phyloP scores from a whole-genome alignment of 2,329 filamentous ascomycete genomes.

The Aspergillus ochraceus region DNA sequence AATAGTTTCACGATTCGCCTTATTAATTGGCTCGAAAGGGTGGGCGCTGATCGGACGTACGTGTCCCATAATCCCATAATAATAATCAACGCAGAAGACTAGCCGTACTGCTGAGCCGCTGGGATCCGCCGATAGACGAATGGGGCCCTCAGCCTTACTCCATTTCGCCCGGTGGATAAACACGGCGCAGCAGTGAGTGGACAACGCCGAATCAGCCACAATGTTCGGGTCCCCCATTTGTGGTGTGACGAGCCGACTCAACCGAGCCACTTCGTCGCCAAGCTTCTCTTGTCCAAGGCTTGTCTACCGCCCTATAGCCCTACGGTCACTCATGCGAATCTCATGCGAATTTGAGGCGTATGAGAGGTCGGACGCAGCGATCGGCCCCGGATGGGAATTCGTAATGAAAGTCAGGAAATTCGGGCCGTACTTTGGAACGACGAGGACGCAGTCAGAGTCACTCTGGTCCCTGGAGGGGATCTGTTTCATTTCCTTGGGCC shows the following conservation, averaged over 20 bases:
- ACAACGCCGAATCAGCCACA: background rate
- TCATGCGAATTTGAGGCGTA: background rate
- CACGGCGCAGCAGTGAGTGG: background rate
- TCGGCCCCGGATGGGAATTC: too few species aligned
- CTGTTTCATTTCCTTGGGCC: constrained; percentile 8
- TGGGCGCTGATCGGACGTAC: background rate
- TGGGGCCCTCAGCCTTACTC: constrained; percentile 5
- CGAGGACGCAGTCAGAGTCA: background rate
- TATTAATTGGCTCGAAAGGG: background rate
- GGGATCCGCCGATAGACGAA: constrained; percentile 1
- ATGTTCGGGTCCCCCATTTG: background rate
- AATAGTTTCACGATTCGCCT: background rate
- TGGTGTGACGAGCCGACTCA: constrained; percentile 1
- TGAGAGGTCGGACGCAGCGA: too few species aligned
- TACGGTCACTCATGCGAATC: background rate
- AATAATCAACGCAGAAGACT: background rate
- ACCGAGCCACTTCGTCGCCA: constrained; percentile 14
- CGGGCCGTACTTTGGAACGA: background rate
- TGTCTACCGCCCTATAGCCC: constrained; percentile 24
- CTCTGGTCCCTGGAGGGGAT: background rate
- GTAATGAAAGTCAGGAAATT: background rate
- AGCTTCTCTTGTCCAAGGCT: constrained; percentile 28
- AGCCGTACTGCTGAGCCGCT: background rate
- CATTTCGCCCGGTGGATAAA: background rate
- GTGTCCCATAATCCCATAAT: background rate